A percentile compares a stretch with the other conserved stretches of the same genome.
Evolutionary conservation across 306 rosid species (phyloP).

Genomic region (Casuarina cunninghamiana): DNA sequence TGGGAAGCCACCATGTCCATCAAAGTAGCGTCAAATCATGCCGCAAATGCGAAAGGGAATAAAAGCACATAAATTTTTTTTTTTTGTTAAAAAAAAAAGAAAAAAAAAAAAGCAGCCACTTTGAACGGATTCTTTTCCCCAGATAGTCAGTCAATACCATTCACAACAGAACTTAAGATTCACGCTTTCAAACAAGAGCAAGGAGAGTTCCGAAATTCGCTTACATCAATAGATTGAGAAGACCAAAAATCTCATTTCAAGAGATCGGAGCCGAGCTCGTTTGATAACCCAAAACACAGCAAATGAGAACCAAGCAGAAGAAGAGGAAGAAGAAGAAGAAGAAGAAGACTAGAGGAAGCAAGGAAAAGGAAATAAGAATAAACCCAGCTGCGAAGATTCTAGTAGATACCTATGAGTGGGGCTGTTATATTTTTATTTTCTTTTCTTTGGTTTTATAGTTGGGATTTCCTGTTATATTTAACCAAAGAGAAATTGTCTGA

Average conservation of each 20-base stretch:
- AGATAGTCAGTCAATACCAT: constrained; percentile 13
- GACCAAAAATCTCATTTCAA: background rate
- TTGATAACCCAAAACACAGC: constrained; percentile 18
- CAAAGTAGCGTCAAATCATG: constrained; percentile 16
- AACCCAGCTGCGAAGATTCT: constrained; percentile 51
- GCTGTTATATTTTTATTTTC: background rate
- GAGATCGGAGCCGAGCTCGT: constrained; percentile 11
- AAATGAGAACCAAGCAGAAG: constrained; percentile 3
- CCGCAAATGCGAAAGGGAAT: constrained; percentile 11
- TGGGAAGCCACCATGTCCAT: constrained; percentile 9
- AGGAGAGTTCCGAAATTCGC: constrained; percentile 2
- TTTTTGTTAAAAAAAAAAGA: background rate
- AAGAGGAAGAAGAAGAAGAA: background rate
- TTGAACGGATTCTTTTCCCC: constrained; percentile 23
- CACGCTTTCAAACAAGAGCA: constrained; percentile 14
- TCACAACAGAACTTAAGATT: constrained; percentile 17
- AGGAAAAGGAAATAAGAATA: constrained; percentile 8
- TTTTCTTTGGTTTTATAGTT: background rate
- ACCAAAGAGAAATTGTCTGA: constrained; percentile 15
- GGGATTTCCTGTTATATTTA: background rate
- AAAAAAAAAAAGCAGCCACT: constrained; percentile 8
- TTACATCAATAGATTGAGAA: background rate
- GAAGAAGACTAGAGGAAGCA: background rate
- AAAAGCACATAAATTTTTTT: background rate
- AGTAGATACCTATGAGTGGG: constrained; percentile 43